Conservation (phyloP, 768 basidiomycete genomes). For the Termitomyces sp. region DNA sequence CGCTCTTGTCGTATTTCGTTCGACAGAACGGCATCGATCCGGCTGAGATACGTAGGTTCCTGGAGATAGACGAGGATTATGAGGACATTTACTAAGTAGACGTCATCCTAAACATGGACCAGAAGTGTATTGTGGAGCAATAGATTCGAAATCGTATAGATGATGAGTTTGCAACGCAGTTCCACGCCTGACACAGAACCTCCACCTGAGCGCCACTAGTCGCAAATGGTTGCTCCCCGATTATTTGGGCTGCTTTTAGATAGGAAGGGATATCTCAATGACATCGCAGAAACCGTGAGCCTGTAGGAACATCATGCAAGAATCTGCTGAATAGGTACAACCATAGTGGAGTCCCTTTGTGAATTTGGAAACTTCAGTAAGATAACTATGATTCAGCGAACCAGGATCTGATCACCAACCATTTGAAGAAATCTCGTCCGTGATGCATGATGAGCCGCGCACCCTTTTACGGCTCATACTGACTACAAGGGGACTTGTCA, state of each 20-base stretch:
- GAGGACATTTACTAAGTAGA: conserved; percentile 56
- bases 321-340: too few species aligned
- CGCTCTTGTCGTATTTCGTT: conserved; percentile 60
- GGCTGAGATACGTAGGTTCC: conserved; percentile 59
- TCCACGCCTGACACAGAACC: not conserved
- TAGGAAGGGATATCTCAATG: conserved; percentile 20
- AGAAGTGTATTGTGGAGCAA: not conserved
- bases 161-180: not conserved
- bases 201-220: not conserved
- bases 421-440: conserved; percentile 17
- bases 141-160: not conserved
- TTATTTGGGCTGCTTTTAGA: conserved; percentile 16
- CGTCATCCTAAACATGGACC: not conserved
- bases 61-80: conserved; percentile 68
- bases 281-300: conserved; percentile 17
- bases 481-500: not conserved
- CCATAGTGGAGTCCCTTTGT: not conserved
- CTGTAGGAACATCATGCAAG: conserved; percentile 1
- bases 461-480: not conserved
- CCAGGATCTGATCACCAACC: not conserved
- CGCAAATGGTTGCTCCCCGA: conserved; percentile 15
- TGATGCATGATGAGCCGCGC: conserved; percentile 8
- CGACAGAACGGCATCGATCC: conserved; percentile 53
- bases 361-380: not conserved
- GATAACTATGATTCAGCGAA: not conserved